Evolutionary conservation across 148 eudicot genomes (phyloP).

Genomic region (Mesembryanthemum crystallinum): DNA sequence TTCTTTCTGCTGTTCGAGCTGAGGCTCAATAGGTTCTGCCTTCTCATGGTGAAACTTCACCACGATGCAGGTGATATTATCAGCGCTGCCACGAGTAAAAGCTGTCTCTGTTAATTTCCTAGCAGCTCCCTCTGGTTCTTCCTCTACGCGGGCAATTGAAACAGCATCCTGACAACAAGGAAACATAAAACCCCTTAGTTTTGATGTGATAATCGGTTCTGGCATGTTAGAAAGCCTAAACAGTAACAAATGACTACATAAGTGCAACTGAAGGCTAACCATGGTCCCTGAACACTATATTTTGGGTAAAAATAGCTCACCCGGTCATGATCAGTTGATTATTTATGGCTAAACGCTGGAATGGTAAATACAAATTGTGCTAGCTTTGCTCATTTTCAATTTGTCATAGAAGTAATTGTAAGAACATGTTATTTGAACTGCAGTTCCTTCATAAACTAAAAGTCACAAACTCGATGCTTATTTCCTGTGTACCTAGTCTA

Average conservation of each 20-base stretch:
- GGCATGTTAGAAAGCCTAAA: not conserved
- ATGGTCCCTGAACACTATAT: not conserved
- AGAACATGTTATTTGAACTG: too few species aligned
- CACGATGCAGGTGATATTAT: conserved; percentile 91
- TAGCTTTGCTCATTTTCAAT: too few species aligned
- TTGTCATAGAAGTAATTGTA: too few species aligned
- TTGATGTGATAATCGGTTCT: not conserved
- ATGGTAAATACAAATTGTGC: too few species aligned
- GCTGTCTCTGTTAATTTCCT: conserved; percentile 88
- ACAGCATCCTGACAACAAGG: conserved; percentile 68
- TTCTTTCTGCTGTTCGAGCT: conserved; percentile 15
- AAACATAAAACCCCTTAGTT: not conserved
- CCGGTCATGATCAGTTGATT: too few species aligned
- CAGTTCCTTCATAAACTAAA: too few species aligned
- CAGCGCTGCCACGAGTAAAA: conserved; percentile 84
- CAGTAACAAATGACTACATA: not conserved
- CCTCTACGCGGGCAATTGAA: conserved; percentile 70
- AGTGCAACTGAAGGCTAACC: not conserved
- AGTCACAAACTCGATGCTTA: too few species aligned
- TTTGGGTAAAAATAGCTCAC: not conserved
- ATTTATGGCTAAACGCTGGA: not conserved
- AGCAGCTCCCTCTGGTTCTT: conserved; percentile 85
- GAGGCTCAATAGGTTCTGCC: conserved; percentile 14
- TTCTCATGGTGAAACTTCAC: conserved; percentile 64
- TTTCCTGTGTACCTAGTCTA: not conserved